These are phyloP conservation scores for Exophiala sp. DNA, from an alignment of 2,329 filamentous ascomycete genomes.

Conservation along the genomic window DNA sequence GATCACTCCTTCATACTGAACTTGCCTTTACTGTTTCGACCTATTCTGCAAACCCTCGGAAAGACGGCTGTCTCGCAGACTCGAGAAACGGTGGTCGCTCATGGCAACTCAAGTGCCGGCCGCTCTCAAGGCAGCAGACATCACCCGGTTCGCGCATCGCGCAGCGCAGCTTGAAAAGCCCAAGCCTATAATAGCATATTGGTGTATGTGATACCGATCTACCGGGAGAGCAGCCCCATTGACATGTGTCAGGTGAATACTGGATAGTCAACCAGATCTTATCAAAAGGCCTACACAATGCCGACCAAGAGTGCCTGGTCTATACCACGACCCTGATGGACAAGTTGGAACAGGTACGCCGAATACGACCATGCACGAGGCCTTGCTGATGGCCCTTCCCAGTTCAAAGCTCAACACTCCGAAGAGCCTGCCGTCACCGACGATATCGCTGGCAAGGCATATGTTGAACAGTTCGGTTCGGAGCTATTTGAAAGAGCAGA, in stretches of 20 bases:
- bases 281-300: constrained; percentile 70
- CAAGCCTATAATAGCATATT: constrained; percentile 89
- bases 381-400: not conserved
- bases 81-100: not conserved
- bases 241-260: constrained; percentile 65
- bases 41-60: no score
- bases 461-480: constrained; percentile 89
- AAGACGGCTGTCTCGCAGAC: no score
- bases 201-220: constrained; percentile 64
- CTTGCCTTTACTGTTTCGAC: no score
- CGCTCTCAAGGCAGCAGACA: constrained; percentile 73
- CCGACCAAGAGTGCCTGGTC: constrained; percentile 70
- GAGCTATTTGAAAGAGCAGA: constrained; percentile 85
- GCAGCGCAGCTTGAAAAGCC: constrained; percentile 78
- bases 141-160: constrained; percentile 77
- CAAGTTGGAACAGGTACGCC: constrained; percentile 71
- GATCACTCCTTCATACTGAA: no score
- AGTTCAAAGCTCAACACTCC: constrained; percentile 69
- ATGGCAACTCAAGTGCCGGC: constrained; percentile 73
- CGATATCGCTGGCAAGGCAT: constrained; percentile 81
- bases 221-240: constrained; percentile 21
- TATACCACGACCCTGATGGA: constrained; percentile 88
- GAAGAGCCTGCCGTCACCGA: constrained; percentile 81
- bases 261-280: constrained; percentile 93
- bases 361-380: not conserved